These are phyloP conservation scores for Cryptococcus floricola DNA, from an alignment of 1,284 basidiomycete species.

Conservation along the genomic window DNA sequence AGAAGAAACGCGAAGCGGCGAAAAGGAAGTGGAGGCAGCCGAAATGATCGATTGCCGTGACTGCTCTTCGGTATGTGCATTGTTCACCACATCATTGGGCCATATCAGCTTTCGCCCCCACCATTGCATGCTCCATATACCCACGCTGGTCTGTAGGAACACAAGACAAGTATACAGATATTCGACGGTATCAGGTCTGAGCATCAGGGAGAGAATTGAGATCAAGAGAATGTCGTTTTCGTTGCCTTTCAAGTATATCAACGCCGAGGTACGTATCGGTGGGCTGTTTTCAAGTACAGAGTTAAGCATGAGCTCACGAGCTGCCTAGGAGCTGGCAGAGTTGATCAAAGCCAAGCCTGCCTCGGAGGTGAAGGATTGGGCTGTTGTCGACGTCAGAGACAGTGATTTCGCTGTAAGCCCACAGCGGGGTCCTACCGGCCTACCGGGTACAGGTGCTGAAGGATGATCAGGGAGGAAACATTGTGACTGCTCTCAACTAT, in stretches of 20 bases:
- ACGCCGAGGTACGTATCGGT: conserved; percentile 28
- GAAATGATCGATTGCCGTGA: not conserved
- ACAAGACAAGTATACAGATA: too few species aligned
- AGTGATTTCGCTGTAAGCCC: conserved; percentile 46
- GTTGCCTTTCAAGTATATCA: conserved; percentile 43
- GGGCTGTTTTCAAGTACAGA: not conserved
- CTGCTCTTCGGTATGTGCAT: not conserved
- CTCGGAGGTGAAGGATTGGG: conserved; percentile 28
- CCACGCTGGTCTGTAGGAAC: too few species aligned
- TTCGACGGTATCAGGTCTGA: too few species aligned
- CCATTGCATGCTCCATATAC: too few species aligned
- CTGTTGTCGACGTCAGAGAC: conserved; percentile 48
- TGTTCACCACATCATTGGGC: not conserved
- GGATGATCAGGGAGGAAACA: conserved; percentile 45
- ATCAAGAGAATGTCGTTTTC: conserved; percentile 29
- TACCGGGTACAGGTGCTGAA: not conserved
- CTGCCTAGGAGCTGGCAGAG: conserved; percentile 38
- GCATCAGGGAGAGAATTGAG: not conserved
- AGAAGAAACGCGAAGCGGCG: not conserved
- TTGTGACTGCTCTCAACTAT: conserved; percentile 41
- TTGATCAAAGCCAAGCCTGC: conserved; percentile 39
- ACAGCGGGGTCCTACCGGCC: too few species aligned
- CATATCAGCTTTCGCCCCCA: not conserved
- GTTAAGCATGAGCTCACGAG: not conserved
- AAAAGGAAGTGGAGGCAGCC: not conserved